Evolutionary conservation across 352 stramenopile species (phyloP).

Genomic region (Globisporangium alternatum): DNA sequence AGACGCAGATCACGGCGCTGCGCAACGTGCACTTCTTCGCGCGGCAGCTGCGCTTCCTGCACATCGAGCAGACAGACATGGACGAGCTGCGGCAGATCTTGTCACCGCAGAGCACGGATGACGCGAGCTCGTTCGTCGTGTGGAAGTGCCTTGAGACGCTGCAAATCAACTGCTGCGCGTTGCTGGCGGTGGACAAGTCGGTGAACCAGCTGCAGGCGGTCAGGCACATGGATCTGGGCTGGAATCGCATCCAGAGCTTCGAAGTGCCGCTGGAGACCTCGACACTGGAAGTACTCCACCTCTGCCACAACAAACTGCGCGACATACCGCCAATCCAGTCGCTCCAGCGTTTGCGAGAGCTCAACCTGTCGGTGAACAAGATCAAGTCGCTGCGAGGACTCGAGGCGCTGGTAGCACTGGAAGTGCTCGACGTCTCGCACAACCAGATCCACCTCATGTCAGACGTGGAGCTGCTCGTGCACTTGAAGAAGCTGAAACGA

Average conservation of each 20-base stretch:
- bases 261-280: constrained; percentile 23
- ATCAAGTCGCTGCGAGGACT: constrained; percentile 57
- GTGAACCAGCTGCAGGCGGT: constrained; percentile 50
- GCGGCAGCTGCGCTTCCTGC: constrained; percentile 55
- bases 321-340: constrained; percentile 40
- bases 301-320: constrained; percentile 70
- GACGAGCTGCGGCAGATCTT: constrained; percentile 42
- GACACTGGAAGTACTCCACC: constrained; percentile 46
- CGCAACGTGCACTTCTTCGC: constrained; percentile 69
- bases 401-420: constrained; percentile 35
- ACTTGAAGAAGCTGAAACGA: constrained; percentile 33
- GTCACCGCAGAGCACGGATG: constrained; percentile 17
- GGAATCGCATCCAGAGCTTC: constrained; percentile 63
- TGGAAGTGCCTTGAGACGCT: constrained; percentile 57
- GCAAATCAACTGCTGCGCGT: constrained; percentile 64
- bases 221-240: constrained; percentile 57
- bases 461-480: constrained; percentile 51
- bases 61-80: constrained; percentile 66
- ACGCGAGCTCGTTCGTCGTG: not conserved
- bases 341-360: constrained; percentile 33
- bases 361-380: constrained; percentile 72
- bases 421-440: constrained; percentile 69
- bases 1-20: constrained; percentile 39
- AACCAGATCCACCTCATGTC: constrained; percentile 55
- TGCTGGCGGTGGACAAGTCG: constrained; percentile 47